A percentile compares a stretch with the other conserved stretches of the same genome.
Evolutionary conservation across 1,284 basidiomycete genomes (phyloP).

Genomic region (Coriolopsis trogii): DNA sequence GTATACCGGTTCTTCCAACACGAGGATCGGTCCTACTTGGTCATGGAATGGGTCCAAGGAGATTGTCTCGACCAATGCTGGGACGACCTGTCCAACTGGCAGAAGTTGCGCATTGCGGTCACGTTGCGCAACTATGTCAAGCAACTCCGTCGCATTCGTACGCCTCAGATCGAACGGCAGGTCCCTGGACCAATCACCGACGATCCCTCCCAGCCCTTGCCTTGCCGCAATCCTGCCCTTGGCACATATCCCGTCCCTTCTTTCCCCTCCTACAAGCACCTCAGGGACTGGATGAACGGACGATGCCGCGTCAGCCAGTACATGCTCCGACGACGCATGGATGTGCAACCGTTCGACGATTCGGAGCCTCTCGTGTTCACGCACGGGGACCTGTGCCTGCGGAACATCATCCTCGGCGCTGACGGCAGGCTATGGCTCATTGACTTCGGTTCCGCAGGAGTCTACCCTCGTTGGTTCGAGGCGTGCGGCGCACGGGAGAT

Average conservation of each 20-base stretch:
- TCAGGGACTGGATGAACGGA: conserved; percentile 13
- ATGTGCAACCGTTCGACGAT: conserved; percentile 23
- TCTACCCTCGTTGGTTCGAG: conserved; percentile 37
- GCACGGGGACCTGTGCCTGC: conserved; percentile 31
- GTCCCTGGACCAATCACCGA: conserved; percentile 13
- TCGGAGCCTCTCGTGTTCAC: conserved; percentile 32
- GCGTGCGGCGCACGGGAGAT: neutral
- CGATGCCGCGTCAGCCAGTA: neutral
- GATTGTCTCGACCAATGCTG: conserved; percentile 28
- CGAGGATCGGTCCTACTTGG: conserved; percentile 1
- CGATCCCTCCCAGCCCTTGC: conserved; percentile 1
- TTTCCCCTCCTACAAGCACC: conserved; percentile 12
- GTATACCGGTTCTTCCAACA: conserved; percentile 5
- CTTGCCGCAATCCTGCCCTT: neutral
- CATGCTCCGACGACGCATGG: neutral
- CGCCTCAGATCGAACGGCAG: neutral
- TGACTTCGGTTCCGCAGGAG: conserved; percentile 33
- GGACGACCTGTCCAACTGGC: conserved; percentile 25
- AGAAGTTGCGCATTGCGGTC: conserved; percentile 28
- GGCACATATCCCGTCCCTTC: conserved; percentile 4
- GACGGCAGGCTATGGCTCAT: conserved; percentile 34
- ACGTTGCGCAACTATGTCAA: conserved; percentile 34
- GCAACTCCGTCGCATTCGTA: conserved; percentile 24
- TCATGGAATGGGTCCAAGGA: conserved; percentile 32
- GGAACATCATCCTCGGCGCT: conserved; percentile 31